Conservation (phyloP, 805 yeast species). For the Myxozyma mucilagina region DNA sequence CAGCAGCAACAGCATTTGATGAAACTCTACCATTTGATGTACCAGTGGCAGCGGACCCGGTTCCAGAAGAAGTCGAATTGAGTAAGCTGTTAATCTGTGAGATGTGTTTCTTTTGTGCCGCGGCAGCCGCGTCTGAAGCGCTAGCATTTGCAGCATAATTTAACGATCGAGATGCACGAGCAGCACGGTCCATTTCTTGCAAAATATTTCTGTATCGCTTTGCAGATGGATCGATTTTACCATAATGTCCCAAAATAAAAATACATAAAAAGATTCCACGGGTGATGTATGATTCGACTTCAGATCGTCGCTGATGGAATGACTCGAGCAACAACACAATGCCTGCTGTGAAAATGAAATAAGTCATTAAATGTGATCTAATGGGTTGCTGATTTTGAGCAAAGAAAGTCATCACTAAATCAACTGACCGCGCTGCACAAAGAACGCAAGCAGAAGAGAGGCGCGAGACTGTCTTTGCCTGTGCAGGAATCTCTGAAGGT, state of each 20-base stretch:
- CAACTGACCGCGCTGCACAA: slow-evolving; percentile 32
- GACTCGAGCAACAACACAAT: slow-evolving; percentile 28
- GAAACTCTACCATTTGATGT: background rate
- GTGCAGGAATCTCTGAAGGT: slow-evolving; percentile 19
- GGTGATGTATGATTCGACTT: slow-evolving; percentile 30
- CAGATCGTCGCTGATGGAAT: slow-evolving; percentile 31
- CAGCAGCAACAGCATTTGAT: slow-evolving; percentile 2
- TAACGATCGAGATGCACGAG: slow-evolving; percentile 30
- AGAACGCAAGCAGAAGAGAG: slow-evolving; percentile 30
- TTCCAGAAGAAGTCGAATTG: slow-evolving; percentile 2
- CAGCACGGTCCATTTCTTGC: slow-evolving; percentile 32
- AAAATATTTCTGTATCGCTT: slow-evolving; percentile 29
- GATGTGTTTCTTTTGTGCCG: slow-evolving; percentile 17
- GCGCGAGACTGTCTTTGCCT: slow-evolving; percentile 27
- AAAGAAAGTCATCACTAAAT: slow-evolving; percentile 30
- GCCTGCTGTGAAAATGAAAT: slow-evolving; percentile 31
- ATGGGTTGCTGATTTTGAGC: slow-evolving; percentile 32
- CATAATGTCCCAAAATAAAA: slow-evolving; percentile 30
- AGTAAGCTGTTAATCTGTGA: slow-evolving; percentile 28
- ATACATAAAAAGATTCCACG: slow-evolving; percentile 31
- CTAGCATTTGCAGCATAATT: slow-evolving; percentile 9
- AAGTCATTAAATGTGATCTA: slow-evolving; percentile 30
- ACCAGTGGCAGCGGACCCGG: background rate
- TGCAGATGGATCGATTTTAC: slow-evolving; percentile 32
- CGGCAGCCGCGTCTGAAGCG: slow-evolving; percentile 2